A percentile compares a stretch with the other conserved stretches of the same genome.
Conservation (phyloP, 805 yeast genomes). For the Zygosaccharomyces siamensis region DNA sequence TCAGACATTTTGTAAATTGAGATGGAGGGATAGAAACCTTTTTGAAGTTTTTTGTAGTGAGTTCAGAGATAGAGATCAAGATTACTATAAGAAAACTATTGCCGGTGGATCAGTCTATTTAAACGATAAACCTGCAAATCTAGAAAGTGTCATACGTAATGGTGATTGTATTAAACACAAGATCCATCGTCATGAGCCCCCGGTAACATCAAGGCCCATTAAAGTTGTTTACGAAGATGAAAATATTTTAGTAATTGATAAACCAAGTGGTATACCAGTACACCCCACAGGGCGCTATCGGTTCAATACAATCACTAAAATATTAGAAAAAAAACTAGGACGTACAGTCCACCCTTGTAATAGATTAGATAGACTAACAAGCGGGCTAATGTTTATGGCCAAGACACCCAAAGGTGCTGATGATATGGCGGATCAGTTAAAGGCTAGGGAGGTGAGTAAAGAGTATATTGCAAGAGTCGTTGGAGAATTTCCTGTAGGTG, state of each 20-base stretch:
- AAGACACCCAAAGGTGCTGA: conserved; percentile 78
- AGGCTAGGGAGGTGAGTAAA: conserved; percentile 69
- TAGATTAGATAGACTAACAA: conserved; percentile 82
- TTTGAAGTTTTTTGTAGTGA: conserved; percentile 79
- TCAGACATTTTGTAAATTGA: conserved; percentile 79
- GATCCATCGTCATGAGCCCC: conserved; percentile 87
- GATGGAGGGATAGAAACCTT: conserved; percentile 86
- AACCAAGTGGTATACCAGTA: conserved; percentile 92
- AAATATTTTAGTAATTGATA: conserved; percentile 75
- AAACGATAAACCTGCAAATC: conserved; percentile 58
- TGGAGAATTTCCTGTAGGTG: conserved; percentile 75
- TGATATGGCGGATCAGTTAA: conserved; percentile 61
- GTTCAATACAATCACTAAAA: conserved; percentile 69
- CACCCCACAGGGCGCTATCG: conserved; percentile 91
- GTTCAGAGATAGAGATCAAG: conserved; percentile 71
- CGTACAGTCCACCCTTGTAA: conserved; percentile 78
- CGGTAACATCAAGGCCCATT: conserved; percentile 56
- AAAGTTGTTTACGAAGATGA: conserved; percentile 70
- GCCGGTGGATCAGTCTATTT: conserved; percentile 65
- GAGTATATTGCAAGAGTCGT: conserved; percentile 83
- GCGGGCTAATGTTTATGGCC: conserved; percentile 90
- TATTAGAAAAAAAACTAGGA: conserved; percentile 66
- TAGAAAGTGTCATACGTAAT: conserved; percentile 64
- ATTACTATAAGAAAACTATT: conserved; percentile 55
- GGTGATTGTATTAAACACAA: conserved; percentile 81